A percentile compares a stretch with the other conserved stretches of the same genome.
Evolutionary conservation across 257 asterid species (phyloP).

Genomic region (Vinca minor): DNA sequence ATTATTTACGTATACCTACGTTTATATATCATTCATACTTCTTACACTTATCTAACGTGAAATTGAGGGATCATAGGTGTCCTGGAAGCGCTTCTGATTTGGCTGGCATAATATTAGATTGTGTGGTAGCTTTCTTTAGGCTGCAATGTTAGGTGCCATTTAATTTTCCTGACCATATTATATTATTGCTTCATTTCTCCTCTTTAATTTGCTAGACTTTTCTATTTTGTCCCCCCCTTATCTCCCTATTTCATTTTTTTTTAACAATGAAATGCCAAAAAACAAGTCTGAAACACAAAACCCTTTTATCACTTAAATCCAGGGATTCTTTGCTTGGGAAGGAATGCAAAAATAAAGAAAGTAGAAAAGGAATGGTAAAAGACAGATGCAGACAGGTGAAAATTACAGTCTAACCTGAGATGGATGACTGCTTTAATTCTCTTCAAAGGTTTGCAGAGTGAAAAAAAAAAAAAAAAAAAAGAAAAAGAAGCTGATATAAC

Average conservation of each 20-base stretch:
- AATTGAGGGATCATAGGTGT: too few relatives aligned
- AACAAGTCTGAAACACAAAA: not conserved
- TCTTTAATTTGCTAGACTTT: too few relatives aligned
- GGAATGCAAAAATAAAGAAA: constrained; percentile 15
- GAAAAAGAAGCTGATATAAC: too few relatives aligned
- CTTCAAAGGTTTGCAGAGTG: not conserved
- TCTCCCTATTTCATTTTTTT: not conserved
- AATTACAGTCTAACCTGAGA: constrained; percentile 11
- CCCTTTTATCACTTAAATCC: too few relatives aligned
- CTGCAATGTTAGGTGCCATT: constrained; percentile 18
- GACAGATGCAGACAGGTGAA: not conserved
- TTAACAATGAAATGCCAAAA: too few relatives aligned
- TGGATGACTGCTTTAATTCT: not conserved
- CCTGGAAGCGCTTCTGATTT: not conserved
- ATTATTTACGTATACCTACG: too few relatives aligned
- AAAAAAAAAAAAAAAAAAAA: too few relatives aligned
- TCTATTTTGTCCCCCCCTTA: too few relatives aligned
- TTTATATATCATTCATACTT: too few relatives aligned
- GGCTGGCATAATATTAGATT: constrained; percentile 10
- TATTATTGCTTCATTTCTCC: too few relatives aligned
- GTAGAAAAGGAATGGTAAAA: not conserved
- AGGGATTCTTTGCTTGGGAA: constrained; percentile 24
- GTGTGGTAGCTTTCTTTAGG: constrained; percentile 11
- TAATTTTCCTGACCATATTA: constrained; percentile 13
- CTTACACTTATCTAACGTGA: too few relatives aligned